phyloP scores from a whole-genome alignment of 2,329 filamentous ascomycete species.

The Biscogniauxia sp. region DNA sequence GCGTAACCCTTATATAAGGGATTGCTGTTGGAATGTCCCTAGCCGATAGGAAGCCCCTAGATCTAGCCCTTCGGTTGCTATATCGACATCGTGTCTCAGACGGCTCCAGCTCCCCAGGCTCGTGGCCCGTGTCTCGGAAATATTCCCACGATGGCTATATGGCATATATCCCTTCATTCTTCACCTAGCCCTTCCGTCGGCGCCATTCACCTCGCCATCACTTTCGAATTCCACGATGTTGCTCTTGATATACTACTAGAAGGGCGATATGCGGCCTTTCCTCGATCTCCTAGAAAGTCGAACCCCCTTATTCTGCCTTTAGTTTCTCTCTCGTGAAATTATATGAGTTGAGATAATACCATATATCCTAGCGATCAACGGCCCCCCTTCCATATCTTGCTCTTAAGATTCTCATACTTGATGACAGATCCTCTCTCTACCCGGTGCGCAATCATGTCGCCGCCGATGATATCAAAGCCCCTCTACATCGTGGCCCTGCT shows the following conservation, averaged over 20 bases:
- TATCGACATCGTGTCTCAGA: slow-evolving; percentile 16
- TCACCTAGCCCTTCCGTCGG: slow-evolving; percentile 4
- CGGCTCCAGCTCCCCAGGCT: not conserved
- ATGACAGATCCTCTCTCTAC: slow-evolving; percentile 1
- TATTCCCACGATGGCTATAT: slow-evolving; percentile 4
- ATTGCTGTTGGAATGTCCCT: not conserved
- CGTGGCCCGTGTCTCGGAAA: slow-evolving; percentile 1
- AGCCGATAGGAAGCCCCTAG: slow-evolving; percentile 8
- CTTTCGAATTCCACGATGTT: slow-evolving; percentile 16
- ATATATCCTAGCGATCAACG: not conserved
- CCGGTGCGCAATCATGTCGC: not conserved
- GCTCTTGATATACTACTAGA: slow-evolving; percentile 7
- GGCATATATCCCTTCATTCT: slow-evolving; percentile 23
- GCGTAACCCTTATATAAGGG: not conserved
- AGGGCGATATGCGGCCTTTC: not conserved
- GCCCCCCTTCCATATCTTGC: not conserved
- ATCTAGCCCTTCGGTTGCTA: slow-evolving; percentile 13
- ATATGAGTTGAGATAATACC: slow-evolving; percentile 3
- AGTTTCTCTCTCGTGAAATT: not conserved
- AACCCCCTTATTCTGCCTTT: not conserved
- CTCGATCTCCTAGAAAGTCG: not conserved
- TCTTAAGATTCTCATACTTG: not conserved
- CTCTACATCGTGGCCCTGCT: not conserved
- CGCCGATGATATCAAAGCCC: not conserved
- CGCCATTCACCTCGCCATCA: slow-evolving; percentile 13